Evolutionary conservation across 2,329 filamentous ascomycete genomes (phyloP).

Genomic region (Teratosphaeria epicoccoides): DNA sequence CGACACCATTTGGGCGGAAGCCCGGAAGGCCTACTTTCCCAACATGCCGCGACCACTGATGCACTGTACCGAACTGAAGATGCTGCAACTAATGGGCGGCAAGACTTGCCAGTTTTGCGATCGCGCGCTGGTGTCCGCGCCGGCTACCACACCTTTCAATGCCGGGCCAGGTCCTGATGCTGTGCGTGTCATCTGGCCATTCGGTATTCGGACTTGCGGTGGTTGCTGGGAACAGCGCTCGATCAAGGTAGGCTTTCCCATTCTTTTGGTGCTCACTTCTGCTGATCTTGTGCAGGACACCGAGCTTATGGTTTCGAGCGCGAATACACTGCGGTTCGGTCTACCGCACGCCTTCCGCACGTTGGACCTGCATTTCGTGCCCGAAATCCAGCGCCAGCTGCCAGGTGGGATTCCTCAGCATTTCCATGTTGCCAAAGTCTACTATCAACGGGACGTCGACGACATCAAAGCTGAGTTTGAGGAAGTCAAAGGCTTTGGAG

Average conservation of each 20-base stretch:
- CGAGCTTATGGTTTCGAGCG: constrained; percentile 50
- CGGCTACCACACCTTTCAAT: constrained; percentile 39
- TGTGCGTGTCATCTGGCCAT: constrained; percentile 59
- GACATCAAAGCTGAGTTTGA: constrained; percentile 53
- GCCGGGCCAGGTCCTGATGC: constrained; percentile 52
- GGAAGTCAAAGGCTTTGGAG: constrained; percentile 54
- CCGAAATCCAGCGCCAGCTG: constrained; percentile 45
- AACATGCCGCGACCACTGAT: constrained; percentile 59
- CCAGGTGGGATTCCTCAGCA: constrained; percentile 36
- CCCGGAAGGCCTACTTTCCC: constrained; percentile 54
- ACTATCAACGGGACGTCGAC: constrained; percentile 52
- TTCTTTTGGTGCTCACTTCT: neutral
- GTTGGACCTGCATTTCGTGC: constrained; percentile 49
- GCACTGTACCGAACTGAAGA: constrained; percentile 57
- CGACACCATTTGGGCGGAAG: constrained; percentile 59
- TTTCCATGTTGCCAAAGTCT: constrained; percentile 53
- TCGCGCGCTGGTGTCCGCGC: constrained; percentile 26
- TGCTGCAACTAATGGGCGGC: constrained; percentile 62
- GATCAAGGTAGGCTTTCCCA: constrained; percentile 48
- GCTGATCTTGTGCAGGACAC: constrained; percentile 48
- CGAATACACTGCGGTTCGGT: constrained; percentile 53
- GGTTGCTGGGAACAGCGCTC: constrained; percentile 45
- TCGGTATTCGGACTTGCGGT: constrained; percentile 56
- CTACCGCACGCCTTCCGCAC: constrained; percentile 57
- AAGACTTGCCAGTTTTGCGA: constrained; percentile 58